Conservation (phyloP, 2,329 filamentous ascomycete genomes). For the Aspergillus puulaauensis region DNA sequence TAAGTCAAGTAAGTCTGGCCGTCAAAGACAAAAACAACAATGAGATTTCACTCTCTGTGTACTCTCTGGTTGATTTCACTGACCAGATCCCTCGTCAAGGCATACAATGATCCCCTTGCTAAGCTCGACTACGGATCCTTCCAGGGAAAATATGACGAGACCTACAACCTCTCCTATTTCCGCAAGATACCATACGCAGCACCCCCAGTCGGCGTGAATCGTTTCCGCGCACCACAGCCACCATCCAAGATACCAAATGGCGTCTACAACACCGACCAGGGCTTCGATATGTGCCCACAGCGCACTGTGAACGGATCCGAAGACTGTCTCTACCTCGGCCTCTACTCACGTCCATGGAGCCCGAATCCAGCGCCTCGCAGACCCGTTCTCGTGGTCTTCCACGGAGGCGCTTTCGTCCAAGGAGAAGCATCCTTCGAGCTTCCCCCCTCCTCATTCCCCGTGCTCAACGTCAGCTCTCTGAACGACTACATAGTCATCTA, state of each 20-base stretch:
- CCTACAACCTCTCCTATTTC: constrained; percentile 60
- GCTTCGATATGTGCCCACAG: constrained; percentile 60
- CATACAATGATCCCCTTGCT: constrained; percentile 37
- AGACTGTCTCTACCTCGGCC: constrained; percentile 61
- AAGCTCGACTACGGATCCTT: constrained; percentile 53
- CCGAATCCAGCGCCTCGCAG: constrained; percentile 36
- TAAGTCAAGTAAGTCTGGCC: neutral
- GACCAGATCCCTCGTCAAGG: constrained; percentile 9
- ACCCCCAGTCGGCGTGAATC: constrained; percentile 57
- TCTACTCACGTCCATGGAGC: constrained; percentile 60
- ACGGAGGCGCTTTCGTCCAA: constrained; percentile 62
- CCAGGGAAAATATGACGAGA: constrained; percentile 50
- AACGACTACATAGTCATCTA: constrained; percentile 56
- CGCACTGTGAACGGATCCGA: constrained; percentile 58
- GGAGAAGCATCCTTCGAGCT: constrained; percentile 56
- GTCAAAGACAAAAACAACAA: neutral
- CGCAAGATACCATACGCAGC: constrained; percentile 62
- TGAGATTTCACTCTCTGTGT: constrained; percentile 7
- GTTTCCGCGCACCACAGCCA: constrained; percentile 62
- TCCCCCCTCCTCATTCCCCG: constrained; percentile 58
- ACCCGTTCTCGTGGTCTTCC: constrained; percentile 61
- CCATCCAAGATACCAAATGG: constrained; percentile 49
- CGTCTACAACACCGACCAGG: constrained; percentile 55
- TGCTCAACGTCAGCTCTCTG: constrained; percentile 53
- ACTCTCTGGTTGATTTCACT: constrained; percentile 5